Evolutionary conservation across 1,284 basidiomycete genomes (phyloP).

Genomic region (Fomitiporia mediterranea): DNA sequence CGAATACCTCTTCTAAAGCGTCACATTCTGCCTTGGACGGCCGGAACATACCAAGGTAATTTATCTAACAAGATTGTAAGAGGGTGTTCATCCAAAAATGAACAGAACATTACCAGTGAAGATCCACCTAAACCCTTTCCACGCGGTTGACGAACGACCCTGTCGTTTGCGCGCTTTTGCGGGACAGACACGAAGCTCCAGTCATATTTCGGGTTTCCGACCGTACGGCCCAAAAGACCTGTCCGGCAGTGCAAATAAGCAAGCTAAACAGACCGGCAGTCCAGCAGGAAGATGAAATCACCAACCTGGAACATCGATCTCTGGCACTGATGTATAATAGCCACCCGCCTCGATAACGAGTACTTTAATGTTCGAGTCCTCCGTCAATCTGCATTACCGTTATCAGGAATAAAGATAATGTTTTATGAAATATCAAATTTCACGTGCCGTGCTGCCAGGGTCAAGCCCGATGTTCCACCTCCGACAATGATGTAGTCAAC

Average conservation of each 20-base stretch:
- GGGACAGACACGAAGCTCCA: background rate
- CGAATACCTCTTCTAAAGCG: slow-evolving; percentile 17
- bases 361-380: background rate
- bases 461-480: slow-evolving; percentile 41
- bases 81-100: background rate
- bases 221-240: slow-evolving; percentile 2
- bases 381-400: slow-evolving; percentile 3
- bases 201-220: slow-evolving; percentile 7
- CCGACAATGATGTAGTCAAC: slow-evolving; percentile 46
- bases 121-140: slow-evolving; percentile 13
- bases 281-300: background rate
- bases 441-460: slow-evolving; percentile 30
- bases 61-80: background rate
- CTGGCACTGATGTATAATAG: background rate
- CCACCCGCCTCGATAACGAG: slow-evolving; percentile 13
- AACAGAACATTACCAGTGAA: background rate
- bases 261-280: background rate
- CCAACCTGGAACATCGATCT: slow-evolving; percentile 12
- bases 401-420: background rate
- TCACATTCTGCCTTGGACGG: slow-evolving; percentile 13
- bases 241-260: background rate
- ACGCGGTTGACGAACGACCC: slow-evolving; percentile 6
- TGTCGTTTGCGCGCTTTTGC: slow-evolving; percentile 7
- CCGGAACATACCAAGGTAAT: slow-evolving; percentile 8
- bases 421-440: slow-evolving; percentile 17